Evolutionary conservation across 805 yeast species (phyloP).

Genomic region (Candida peoriensis): DNA sequence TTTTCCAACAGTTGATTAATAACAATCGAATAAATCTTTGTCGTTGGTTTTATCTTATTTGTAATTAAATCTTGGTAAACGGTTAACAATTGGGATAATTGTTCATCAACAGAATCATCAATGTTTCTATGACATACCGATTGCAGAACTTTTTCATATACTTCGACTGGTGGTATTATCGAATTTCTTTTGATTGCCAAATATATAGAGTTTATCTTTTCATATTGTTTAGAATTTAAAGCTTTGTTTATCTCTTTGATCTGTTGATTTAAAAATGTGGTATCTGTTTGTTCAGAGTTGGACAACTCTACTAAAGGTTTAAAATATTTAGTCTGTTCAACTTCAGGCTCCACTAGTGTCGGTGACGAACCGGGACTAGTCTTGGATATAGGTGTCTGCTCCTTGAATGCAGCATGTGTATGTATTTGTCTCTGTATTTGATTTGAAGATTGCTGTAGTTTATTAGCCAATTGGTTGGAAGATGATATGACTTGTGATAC

Average conservation of each 20-base stretch:
- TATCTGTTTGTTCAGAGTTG: slow-evolving; percentile 19
- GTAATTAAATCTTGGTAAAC: slow-evolving; percentile 64
- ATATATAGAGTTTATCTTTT: slow-evolving; percentile 33
- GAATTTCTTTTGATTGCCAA: slow-evolving; percentile 37
- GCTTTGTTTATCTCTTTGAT: slow-evolving; percentile 26
- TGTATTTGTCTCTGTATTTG: slow-evolving; percentile 1
- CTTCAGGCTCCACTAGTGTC: not conserved
- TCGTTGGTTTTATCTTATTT: slow-evolving; percentile 49
- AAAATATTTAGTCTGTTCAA: slow-evolving; percentile 11
- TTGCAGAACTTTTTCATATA: slow-evolving; percentile 49
- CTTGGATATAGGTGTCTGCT: not conserved
- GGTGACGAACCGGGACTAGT: not conserved
- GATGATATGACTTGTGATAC: not conserved
- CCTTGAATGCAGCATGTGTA: not conserved
- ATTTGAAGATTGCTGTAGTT: not conserved
- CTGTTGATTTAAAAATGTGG: slow-evolving; percentile 28
- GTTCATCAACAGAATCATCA: slow-evolving; percentile 51
- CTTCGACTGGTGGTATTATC: slow-evolving; percentile 43
- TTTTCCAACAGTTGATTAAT: slow-evolving; percentile 48
- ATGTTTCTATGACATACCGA: slow-evolving; percentile 49
- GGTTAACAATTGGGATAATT: slow-evolving; percentile 56
- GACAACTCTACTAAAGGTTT: slow-evolving; percentile 9
- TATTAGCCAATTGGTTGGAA: not conserved
- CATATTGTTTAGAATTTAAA: slow-evolving; percentile 23
- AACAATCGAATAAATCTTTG: slow-evolving; percentile 47